Conservation (phyloP, 2,329 filamentous ascomycete genomes). For the Daldinia sp. region DNA sequence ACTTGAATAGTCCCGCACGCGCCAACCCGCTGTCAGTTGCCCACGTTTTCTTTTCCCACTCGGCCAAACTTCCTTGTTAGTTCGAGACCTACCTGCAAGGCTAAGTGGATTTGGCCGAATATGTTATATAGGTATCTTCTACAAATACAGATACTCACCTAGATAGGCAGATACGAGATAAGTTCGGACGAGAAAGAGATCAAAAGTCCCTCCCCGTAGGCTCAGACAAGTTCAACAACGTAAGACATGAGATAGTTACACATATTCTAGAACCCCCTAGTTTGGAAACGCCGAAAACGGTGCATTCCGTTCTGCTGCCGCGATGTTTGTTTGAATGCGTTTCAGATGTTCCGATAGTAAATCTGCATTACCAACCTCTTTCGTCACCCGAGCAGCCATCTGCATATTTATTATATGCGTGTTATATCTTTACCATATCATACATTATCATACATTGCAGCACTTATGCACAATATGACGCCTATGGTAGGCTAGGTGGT, state of each 20-base stretch:
- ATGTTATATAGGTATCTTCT: too few species aligned
- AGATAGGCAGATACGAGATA: too few species aligned
- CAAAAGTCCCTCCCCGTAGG: too few species aligned
- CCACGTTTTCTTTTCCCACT: constrained; percentile 12
- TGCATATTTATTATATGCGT: neutral
- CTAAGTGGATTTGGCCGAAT: constrained; percentile 31
- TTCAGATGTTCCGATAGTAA: constrained; percentile 23
- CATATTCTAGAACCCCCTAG: neutral
- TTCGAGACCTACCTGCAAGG: constrained; percentile 24
- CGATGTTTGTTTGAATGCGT: constrained; percentile 31
- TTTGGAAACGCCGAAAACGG: constrained; percentile 30
- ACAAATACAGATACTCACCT: too few species aligned
- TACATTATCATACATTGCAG: neutral
- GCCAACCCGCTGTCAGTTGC: constrained; percentile 16
- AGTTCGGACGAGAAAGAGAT: neutral
- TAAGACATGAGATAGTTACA: neutral
- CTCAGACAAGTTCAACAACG: neutral
- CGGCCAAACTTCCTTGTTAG: constrained; percentile 11
- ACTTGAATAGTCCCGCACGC: constrained; percentile 4
- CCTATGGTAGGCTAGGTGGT: neutral
- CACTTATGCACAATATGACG: neutral
- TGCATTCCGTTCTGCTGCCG: constrained; percentile 13
- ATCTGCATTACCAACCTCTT: constrained; percentile 25
- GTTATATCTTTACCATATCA: neutral
- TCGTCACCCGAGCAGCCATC: constrained; percentile 12